Base-by-base conservation (phyloP, 2,329 filamentous ascomycete genomes). In the Aspergillus udagawae region DNA sequence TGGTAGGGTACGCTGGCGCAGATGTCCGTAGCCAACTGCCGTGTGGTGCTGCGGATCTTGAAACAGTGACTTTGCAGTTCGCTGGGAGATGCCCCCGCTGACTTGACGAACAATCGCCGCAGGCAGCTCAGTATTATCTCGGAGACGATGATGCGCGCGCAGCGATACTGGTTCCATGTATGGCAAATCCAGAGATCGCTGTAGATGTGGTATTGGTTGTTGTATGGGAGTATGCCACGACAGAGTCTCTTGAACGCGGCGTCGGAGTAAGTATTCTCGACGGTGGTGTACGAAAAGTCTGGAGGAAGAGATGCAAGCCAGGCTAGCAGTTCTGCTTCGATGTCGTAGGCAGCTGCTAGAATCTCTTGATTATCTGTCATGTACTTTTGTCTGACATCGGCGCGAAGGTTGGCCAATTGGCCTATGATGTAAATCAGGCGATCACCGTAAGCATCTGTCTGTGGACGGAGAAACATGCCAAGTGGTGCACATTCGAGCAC, bases 91-190 rank as follows among this genome's bases (percentile, higher is more conserved):
- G 55, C 54, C 4, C 58, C 53, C 4, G 66, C 60, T 17, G 65
- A 64, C 5, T 58, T 59, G 27, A 62, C 52, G 4, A 66, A 66
- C 6, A 74, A 59, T 52, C 65, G 60, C 10, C 63, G 58, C 27
- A 74, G 63, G 14, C 64, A 69, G 17, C 60, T 64, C 2, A 72
- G 67, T 12, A 86, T 77, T 45, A 77, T 74, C 59, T 84, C 78
- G 64, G 78, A 80, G 17, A 79, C 66, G 9, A 86, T 69, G 25
- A 85, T 80, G n/a, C 82, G 80, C 6, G 78, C 77, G 77, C 82
- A 85, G 25, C 85, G 82, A 62, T 82, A 85, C 61, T 86, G 80
- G 58, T 82, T 83, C 82, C 82, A 86, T 44, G 82, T 76, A 25
- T 81, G 77, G 8, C 80, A 81, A 20, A 78, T 72, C 76, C 80